These are phyloP conservation scores for Colletotrichum filicis DNA, from an alignment of 2,329 filamentous ascomycete genomes.

Conservation along the genomic window DNA sequence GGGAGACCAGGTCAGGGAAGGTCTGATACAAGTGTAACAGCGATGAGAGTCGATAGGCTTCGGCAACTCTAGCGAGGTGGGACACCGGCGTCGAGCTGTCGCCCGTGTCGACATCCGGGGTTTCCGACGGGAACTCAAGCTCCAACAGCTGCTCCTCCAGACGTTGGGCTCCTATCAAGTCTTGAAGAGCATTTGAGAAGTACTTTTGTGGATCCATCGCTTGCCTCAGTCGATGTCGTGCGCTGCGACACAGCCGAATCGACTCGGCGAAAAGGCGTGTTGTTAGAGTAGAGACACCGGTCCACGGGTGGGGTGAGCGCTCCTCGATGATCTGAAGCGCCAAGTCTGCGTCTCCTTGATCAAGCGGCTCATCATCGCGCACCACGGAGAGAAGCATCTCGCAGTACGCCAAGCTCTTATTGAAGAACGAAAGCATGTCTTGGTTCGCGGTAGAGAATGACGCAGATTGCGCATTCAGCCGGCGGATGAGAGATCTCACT, in stretches of 20 bases:
- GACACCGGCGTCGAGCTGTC: constrained; percentile 41
- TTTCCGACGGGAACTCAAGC: constrained; percentile 41
- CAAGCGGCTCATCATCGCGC: constrained; percentile 42
- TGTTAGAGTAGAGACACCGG: constrained; percentile 47
- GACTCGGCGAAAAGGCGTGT: constrained; percentile 48
- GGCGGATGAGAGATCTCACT: constrained; percentile 40
- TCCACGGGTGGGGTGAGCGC: constrained; percentile 48
- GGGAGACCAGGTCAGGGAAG: constrained; percentile 46
- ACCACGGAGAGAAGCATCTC: constrained; percentile 52
- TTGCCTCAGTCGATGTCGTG: constrained; percentile 41
- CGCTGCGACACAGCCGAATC: constrained; percentile 49
- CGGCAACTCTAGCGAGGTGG: constrained; percentile 48
- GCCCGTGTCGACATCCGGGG: constrained; percentile 41
- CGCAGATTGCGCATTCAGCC: constrained; percentile 38
- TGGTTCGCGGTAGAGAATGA: constrained; percentile 37
- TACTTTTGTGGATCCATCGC: constrained; percentile 38
- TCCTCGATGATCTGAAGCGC: constrained; percentile 5
- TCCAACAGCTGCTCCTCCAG: constrained; percentile 48
- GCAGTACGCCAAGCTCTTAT: constrained; percentile 52
- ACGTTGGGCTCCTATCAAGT: constrained; percentile 46
- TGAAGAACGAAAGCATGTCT: constrained; percentile 48
- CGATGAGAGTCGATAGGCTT: constrained; percentile 49
- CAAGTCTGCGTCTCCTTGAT: constrained; percentile 1
- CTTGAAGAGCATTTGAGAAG: constrained; percentile 41
- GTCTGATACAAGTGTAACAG: constrained; percentile 53